Evolutionary conservation across 2,329 filamentous ascomycete species (phyloP), one percentile per base, ranked within the genome.

Genomic region (Beauveria scarabaeidicola): DNA sequence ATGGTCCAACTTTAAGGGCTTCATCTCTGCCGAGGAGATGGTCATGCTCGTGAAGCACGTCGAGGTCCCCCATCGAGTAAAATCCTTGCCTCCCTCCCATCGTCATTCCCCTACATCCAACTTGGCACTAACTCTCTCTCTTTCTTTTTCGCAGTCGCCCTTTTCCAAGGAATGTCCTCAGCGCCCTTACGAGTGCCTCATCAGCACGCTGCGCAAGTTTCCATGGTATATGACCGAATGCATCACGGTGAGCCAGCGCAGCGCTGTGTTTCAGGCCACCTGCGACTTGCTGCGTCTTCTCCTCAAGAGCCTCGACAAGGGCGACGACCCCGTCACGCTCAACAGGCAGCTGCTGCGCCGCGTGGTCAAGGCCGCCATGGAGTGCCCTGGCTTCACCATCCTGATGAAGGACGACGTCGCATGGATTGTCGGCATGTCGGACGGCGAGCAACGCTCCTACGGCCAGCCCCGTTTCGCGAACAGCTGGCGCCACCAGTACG

Each of bases 141-240:
- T 21, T 17, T n/a, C 3, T 29, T 15, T 5, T 1, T 13, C 5
- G 6, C 55, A 86, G 82, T 83, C 82, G 13, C 80, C 81, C 0
- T 87, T 82, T 66, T 79, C 81, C 9, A 78, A 76, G 60, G 77
- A 84, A 27, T 86, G 83, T 64, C 83, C 84, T 0, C 84, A 88
- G 70, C 80, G 85, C 15, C 81, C 84, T 1, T 87, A 81, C 59
- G 85, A 88, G 72, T 84, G 79, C 67, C 74, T 88, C 66, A 85
- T 88, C 64, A 85, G 82, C 68, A 86, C 81, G 1, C 67, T 85
- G 41, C 79, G 78, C 61, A 84, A 87, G 74, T 77, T 85, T 47
- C 85, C 85, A 0, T 88, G 85, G 85, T 77, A 81, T 61, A 76
- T 78, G 68, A 76, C 83, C 1, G 70, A 81, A 3, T 65, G 75